Evolutionary conservation across 2,329 filamentous ascomycete species (phyloP).

Genomic region (Monilinia laxa): DNA sequence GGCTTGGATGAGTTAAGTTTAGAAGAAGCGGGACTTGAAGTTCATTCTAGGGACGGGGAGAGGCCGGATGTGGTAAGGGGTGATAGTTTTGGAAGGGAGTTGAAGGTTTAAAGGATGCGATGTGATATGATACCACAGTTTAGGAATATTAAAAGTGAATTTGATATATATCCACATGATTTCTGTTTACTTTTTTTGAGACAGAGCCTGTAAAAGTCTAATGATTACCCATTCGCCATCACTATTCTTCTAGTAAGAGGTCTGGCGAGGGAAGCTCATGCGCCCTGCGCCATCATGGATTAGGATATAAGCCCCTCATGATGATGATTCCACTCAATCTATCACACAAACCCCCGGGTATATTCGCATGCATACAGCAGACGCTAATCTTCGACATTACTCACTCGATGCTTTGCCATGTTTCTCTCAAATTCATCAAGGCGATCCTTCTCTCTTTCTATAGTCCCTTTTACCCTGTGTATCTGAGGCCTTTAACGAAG

Average conservation of each 20-base stretch:
- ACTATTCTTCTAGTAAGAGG: too few species aligned
- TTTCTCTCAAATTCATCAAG: not conserved
- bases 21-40: constrained; percentile 28
- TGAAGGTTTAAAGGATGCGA: constrained; percentile 26
- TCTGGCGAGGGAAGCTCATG: too few species aligned
- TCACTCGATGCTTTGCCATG: not conserved
- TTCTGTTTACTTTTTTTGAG: too few species aligned
- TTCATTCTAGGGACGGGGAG: constrained; percentile 23
- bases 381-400: not conserved
- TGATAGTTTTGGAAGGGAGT: constrained; percentile 29
- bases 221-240: too few species aligned
- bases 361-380: not conserved
- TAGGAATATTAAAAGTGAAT: not conserved
- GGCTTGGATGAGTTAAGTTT: constrained; percentile 57
- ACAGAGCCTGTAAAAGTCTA: too few species aligned
- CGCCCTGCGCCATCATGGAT: too few species aligned
- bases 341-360: too few species aligned
- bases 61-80: constrained; percentile 26
- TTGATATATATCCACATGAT: not conserved
- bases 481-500: not conserved
- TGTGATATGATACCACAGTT: constrained; percentile 4
- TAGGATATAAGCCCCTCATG: too few species aligned
- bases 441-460: too few species aligned
- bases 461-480: not conserved
- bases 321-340: too few species aligned